Percentiles rank a stretch among this genome's conserved stretches.
Conservation (phyloP, 768 basidiomycete genomes). For the Megacollybia marginata region DNA sequence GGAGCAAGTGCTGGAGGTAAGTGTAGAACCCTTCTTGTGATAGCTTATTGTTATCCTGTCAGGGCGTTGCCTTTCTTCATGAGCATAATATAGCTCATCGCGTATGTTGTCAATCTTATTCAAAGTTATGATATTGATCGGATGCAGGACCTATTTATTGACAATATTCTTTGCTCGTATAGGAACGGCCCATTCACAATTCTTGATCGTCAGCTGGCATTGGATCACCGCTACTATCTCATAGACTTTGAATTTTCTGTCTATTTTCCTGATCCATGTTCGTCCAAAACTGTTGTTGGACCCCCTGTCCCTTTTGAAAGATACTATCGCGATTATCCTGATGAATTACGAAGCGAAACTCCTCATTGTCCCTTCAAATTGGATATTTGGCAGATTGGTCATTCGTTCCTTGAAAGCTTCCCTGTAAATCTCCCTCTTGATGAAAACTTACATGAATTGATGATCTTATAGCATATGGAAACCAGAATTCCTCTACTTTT, state of each 20-base stretch:
- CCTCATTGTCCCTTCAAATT: slow-evolving; percentile 6
- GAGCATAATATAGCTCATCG: slow-evolving; percentile 2
- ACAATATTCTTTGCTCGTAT: slow-evolving; percentile 1
- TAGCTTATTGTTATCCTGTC: neutral
- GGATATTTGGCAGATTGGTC: slow-evolving; percentile 6
- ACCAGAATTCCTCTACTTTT: neutral
- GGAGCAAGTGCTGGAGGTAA: slow-evolving; percentile 3
- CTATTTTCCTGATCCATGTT: neutral
- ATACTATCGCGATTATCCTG: slow-evolving; percentile 1
- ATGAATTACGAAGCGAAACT: neutral
- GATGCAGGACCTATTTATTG: slow-evolving; percentile 2
- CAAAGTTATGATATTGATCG: neutral
- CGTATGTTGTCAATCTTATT: neutral
- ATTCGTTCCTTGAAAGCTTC: neutral
- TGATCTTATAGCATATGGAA: neutral
- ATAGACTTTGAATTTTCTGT: slow-evolving; percentile 5
- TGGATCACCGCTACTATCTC: slow-evolving; percentile 2
- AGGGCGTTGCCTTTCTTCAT: slow-evolving; percentile 4
- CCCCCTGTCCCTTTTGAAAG: slow-evolving; percentile 1
- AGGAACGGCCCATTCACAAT: neutral
- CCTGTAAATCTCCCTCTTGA: neutral
- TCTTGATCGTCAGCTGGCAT: neutral
- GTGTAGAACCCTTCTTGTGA: too few species aligned
- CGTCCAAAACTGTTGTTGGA: slow-evolving; percentile 2
- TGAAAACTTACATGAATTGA: neutral